A percentile compares a stretch with the other conserved stretches of the same genome.
Conservation (phyloP, 2,329 filamentous ascomycete species). For the Fusarium marasasianum region DNA sequence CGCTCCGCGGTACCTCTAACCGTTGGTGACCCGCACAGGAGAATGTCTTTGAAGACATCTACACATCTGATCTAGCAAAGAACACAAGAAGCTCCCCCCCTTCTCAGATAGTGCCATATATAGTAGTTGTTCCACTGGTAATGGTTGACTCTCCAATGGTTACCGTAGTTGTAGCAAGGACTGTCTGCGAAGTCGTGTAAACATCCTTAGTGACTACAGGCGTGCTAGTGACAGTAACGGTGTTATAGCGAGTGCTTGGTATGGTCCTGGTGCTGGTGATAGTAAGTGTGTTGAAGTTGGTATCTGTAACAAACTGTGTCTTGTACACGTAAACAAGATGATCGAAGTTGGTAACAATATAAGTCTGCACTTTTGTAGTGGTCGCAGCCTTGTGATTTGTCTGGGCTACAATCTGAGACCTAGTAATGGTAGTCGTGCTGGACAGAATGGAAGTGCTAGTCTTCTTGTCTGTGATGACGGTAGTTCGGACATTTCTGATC, state of each 20-base stretch:
- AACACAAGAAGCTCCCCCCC: too few species aligned
- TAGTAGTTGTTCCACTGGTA: not conserved
- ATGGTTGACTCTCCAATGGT: not conserved
- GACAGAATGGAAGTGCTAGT: not conserved
- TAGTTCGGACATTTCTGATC: not conserved
- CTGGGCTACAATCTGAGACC: not conserved
- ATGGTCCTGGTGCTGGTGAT: not conserved
- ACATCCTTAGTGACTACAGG: not conserved
- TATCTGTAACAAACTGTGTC: not conserved
- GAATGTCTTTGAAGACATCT: too few species aligned
- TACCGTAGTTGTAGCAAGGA: not conserved
- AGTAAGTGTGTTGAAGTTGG: not conserved
- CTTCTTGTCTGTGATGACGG: not conserved
- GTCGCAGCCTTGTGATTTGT: not conserved
- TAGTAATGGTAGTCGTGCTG: not conserved
- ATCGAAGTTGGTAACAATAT: not conserved
- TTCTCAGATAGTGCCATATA: not conserved
- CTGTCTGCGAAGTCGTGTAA: not conserved
- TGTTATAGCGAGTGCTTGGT: not conserved
- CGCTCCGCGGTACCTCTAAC: too few species aligned
- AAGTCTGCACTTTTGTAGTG: not conserved
- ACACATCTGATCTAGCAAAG: too few species aligned
- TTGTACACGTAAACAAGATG: not conserved
- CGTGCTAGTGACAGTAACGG: not conserved
- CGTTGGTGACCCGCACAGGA: too few species aligned